These are phyloP conservation scores for Colletotrichum camelliae DNA, from an alignment of 2,329 filamentous ascomycete genomes.

Conservation along the genomic window DNA sequence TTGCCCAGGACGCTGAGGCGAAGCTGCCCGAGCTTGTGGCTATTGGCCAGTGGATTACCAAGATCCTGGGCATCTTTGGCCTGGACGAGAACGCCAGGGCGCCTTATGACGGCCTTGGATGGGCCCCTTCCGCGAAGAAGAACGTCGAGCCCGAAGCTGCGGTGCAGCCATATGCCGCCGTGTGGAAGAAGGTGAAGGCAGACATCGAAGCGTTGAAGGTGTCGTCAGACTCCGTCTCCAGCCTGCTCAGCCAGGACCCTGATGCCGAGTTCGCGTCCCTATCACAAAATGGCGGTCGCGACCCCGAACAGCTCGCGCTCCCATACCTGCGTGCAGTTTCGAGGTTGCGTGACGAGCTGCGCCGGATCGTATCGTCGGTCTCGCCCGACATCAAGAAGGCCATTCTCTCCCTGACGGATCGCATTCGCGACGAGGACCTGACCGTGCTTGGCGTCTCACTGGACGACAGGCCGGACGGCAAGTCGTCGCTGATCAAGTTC, in stretches of 20 bases:
- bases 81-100: constrained; percentile 67
- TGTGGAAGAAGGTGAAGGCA: constrained; percentile 48
- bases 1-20: constrained; percentile 37
- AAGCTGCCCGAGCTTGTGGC: constrained; percentile 55
- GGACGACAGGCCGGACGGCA: constrained; percentile 75
- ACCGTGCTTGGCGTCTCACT: constrained; percentile 86
- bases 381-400: constrained; percentile 66
- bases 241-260: constrained; percentile 48
- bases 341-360: constrained; percentile 66
- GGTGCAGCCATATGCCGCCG: constrained; percentile 49
- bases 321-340: constrained; percentile 63
- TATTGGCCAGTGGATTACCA: constrained; percentile 80
- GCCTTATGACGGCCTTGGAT: constrained; percentile 63
- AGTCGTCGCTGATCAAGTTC: constrained; percentile 76
- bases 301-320: constrained; percentile 57
- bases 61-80: constrained; percentile 84
- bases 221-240: constrained; percentile 47
- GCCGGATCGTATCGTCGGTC: constrained; percentile 54
- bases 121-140: constrained; percentile 47
- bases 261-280: constrained; percentile 52
- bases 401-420: constrained; percentile 78
- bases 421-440: constrained; percentile 80
- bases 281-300: constrained; percentile 49
- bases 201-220: constrained; percentile 56
- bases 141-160: constrained; percentile 49